Conservation (phyloP, 1,284 basidiomycete genomes). For the Irpex sp. region DNA sequence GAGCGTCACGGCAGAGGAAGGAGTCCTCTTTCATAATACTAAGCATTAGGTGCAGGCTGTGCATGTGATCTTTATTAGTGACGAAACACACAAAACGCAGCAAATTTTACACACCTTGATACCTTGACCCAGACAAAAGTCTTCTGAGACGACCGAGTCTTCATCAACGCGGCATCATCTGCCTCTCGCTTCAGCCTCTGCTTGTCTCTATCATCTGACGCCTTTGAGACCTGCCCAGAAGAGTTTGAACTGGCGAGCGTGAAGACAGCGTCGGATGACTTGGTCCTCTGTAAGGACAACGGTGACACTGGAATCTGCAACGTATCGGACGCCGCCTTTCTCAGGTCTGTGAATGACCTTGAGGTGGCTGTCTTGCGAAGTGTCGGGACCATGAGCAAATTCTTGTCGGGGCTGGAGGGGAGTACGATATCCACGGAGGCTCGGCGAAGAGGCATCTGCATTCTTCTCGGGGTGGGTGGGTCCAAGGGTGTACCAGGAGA, state of each 20-base stretch:
- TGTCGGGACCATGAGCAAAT: constrained; percentile 28
- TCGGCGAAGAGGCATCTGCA: constrained; percentile 9
- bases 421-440: constrained; percentile 26
- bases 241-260: constrained; percentile 13
- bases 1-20: constrained; percentile 70
- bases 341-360: constrained; percentile 68
- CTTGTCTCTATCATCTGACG: constrained; percentile 15
- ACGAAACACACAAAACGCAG: constrained; percentile 8
- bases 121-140: constrained; percentile 84
- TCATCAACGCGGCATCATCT: constrained; percentile 72
- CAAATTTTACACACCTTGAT: constrained; percentile 49
- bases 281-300: constrained; percentile 25
- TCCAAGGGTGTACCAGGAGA: constrained; percentile 3
- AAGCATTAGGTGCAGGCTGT: constrained; percentile 61
- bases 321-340: constrained; percentile 40
- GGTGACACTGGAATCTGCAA: constrained; percentile 22
- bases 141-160: constrained; percentile 71
- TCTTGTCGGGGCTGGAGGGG: constrained; percentile 19
- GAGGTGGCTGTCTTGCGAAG: constrained; percentile 54
- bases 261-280: constrained; percentile 25
- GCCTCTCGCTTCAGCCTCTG: constrained; percentile 17
- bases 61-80: background rate
- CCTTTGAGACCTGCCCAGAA: constrained; percentile 13
- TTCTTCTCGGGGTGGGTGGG: background rate
- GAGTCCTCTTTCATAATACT: constrained; percentile 71